Base-by-base conservation (phyloP, 805 yeast species). In the Myxozyma neotropica region DNA sequence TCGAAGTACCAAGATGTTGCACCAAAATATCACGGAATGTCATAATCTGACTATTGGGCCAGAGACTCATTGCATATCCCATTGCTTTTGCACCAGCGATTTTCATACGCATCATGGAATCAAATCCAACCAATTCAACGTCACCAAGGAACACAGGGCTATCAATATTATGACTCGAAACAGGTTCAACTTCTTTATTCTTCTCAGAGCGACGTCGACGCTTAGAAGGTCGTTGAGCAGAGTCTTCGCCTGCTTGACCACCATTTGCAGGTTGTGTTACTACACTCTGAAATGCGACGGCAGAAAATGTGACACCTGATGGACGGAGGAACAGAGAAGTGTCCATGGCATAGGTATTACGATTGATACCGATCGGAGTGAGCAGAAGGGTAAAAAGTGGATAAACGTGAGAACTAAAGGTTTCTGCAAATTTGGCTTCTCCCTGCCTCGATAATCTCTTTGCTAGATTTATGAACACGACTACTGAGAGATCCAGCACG, bases 341-440 rank as follows among this genome's bases (percentile, higher is more conserved):
- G 65, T 88, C 85, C 96, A 94, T 89, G 35, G 84, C 82, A 72
- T 89, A 94, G 67, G 86, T 88, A 71, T 87, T 88, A 64, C 98
- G 84, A 3, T 96, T 88, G 56, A 91, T 84, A 61, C 99, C 99
- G 59, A 94, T 88, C 2, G 99, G 99, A 0, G 98, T 93, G 86
- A 89, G 86, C 46, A 90, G 70, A 45, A 94, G 76, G 15, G 84
- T 81, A 54, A 50, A 61, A 60, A 86, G 76, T 6, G 90, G 87
- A 48, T 76, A 77, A 50, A 83, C 75, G 69, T 88, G 92, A 3
- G 77, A 75, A 2, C 76, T 72, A 63, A 90, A 83, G 1, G 83
- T 72, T 1, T 73, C 75, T 48, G 84, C 88, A 63, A 87, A 72
- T 19, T 39, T 43, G 17, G 61, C 23, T 29, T 56, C 65, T 27